phyloP scores from a whole-genome alignment of 192 early-diverging fungal species.

The Backusella sp. region DNA sequence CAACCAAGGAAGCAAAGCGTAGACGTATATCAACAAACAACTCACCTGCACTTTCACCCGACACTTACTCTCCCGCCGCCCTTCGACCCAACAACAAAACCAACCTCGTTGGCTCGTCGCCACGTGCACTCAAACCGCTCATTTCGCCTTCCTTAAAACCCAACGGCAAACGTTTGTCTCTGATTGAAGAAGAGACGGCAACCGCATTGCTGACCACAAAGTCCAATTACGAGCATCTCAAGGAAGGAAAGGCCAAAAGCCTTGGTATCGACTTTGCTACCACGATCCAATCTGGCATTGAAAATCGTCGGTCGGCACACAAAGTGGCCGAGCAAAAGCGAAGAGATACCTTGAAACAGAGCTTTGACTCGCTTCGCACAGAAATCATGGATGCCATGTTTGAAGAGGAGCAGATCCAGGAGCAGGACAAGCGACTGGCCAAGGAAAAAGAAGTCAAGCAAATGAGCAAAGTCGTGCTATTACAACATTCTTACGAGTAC shows the following conservation, averaged over 20 bases:
- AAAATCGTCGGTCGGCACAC: conserved; percentile 81
- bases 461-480: conserved; percentile 82
- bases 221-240: conserved; percentile 80
- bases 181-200: conserved; percentile 32
- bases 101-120: conserved; percentile 10
- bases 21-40: conserved; percentile 23
- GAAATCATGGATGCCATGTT: conserved; percentile 69
- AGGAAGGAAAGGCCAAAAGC: conserved; percentile 81
- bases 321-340: conserved; percentile 96
- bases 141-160: conserved; percentile 53
- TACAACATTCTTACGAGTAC: conserved; percentile 66
- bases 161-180: conserved; percentile 25
- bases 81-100: conserved; percentile 22
- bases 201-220: conserved; percentile 43
- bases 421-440: conserved; percentile 7
- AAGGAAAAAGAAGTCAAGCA: conserved; percentile 61
- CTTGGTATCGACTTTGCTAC: conserved; percentile 74
- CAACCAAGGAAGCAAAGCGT: conserved; percentile 6
- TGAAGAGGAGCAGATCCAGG: conserved; percentile 14
- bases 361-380: conserved; percentile 77
- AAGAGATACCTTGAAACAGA: conserved; percentile 87
- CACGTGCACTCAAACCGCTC: conserved; percentile 40
- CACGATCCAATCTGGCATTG: conserved; percentile 77
- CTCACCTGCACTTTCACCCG: neutral
- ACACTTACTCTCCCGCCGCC: conserved; percentile 13